Evolutionary conservation across 73 alveolate genomes (phyloP).

Genomic region (Paramecium pentaurelia): DNA sequence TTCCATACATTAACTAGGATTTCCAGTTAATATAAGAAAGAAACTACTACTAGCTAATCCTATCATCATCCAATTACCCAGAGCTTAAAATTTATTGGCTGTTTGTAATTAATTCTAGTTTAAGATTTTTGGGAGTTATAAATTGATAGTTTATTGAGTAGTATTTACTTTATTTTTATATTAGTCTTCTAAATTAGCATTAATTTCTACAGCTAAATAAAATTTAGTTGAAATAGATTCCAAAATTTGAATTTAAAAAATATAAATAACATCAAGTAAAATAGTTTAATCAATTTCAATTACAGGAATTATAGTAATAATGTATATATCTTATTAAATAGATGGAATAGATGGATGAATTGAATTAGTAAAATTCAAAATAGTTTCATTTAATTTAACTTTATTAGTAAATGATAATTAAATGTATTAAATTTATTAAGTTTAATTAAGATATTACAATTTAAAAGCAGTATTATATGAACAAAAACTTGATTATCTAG

Average conservation of each 20-base stretch:
- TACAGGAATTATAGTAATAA: no score
- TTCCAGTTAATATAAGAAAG: background rate
- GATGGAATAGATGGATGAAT: background rate
- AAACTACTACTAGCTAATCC: no score
- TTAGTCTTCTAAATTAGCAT: background rate
- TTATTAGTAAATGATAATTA: background rate
- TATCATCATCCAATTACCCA: background rate
- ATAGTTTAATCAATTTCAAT: background rate
- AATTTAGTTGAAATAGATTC: no score
- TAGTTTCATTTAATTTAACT: no score
- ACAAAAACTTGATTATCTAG: background rate
- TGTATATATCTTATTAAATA: no score
- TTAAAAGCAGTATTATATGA: background rate
- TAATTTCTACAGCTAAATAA: background rate
- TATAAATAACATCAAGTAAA: background rate
- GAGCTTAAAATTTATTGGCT: background rate
- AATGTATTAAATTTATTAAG: no score
- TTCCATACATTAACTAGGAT: background rate
- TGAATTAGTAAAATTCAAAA: background rate
- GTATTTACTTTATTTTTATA: no score
- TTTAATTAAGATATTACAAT: no score
- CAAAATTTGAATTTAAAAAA: no score
- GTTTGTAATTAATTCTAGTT: no score
- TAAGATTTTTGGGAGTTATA: no score
- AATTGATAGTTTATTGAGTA: no score